A percentile compares a stretch with the other conserved stretches of the same genome.
phyloP scores from a whole-genome alignment of 1,139 yeast species.

The Diutina catenulata region DNA sequence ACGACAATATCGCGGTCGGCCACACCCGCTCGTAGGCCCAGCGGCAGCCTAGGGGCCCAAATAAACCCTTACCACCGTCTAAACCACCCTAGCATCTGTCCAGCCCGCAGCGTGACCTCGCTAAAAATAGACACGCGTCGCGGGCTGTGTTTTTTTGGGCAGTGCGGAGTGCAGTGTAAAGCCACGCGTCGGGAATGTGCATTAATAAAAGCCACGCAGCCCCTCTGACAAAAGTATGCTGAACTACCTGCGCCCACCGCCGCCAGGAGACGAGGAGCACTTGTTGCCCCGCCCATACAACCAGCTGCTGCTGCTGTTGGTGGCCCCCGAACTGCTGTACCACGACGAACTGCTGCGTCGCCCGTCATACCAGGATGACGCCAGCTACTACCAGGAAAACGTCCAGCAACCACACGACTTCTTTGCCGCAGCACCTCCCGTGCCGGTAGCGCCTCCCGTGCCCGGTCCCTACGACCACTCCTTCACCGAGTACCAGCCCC shows the following conservation, averaged over 20 bases:
- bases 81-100: too few species aligned
- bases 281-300: neutral
- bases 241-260: constrained; percentile 5
- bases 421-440: neutral
- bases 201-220: neutral
- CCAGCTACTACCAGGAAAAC: neutral
- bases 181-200: neutral
- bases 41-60: too few species aligned
- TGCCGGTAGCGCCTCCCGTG: neutral
- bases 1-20: too few species aligned
- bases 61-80: too few species aligned
- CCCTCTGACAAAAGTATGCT: neutral
- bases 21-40: too few species aligned
- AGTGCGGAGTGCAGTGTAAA: neutral
- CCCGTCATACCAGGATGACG: constrained; percentile 2
- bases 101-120: too few species aligned
- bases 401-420: neutral
- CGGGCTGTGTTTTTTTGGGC: too few species aligned
- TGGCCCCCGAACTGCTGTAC: neutral
- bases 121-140: too few species aligned
- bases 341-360: neutral
- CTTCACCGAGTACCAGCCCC: neutral
- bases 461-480: neutral
- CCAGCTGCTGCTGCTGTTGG: neutral
- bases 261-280: neutral